These are phyloP conservation scores for Botryosphaeria agaves DNA, from an alignment of 2,329 filamentous ascomycete species.

Conservation along the genomic window DNA sequence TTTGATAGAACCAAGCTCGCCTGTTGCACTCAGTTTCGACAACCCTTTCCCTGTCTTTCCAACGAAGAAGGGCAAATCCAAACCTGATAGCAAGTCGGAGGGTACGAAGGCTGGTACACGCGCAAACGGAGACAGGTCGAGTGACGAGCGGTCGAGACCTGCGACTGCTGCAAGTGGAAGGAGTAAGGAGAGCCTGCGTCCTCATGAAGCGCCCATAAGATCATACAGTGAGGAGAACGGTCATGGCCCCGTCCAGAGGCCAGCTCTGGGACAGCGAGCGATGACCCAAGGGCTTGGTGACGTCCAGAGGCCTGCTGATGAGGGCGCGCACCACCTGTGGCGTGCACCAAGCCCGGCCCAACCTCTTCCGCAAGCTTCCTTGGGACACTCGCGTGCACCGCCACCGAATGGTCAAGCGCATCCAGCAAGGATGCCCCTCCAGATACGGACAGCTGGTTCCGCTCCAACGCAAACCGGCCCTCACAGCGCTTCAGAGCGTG, in stretches of 20 bases:
- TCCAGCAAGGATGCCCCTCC: constrained; percentile 1
- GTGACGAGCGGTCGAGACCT: constrained; percentile 7
- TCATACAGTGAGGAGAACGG: no score
- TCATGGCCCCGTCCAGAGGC: no score
- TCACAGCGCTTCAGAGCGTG: constrained; percentile 9
- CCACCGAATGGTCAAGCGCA: background rate
- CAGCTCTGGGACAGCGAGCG: no score
- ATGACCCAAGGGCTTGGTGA: no score
- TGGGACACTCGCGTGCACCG: background rate
- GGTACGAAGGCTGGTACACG: constrained; percentile 3
- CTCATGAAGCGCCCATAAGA: no score
- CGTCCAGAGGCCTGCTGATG: no score
- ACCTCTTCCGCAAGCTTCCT: no score
- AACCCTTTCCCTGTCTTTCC: constrained; percentile 32
- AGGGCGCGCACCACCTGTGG: constrained; percentile 1
- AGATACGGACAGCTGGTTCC: constrained; percentile 1
- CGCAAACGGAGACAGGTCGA: constrained; percentile 4
- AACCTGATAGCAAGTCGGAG: background rate
- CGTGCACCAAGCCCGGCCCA: constrained; percentile 1
- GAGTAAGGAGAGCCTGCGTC: constrained; percentile 2
- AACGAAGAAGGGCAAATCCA: constrained; percentile 9
- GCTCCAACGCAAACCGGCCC: constrained; percentile 4
- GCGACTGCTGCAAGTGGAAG: constrained; percentile 3
- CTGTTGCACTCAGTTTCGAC: constrained; percentile 17
- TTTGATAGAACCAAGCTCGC: constrained; percentile 10